Percentiles rank a stretch among this genome's conserved stretches.
phyloP scores from a whole-genome alignment of 345 rosid species.

The Viola odorata region DNA sequence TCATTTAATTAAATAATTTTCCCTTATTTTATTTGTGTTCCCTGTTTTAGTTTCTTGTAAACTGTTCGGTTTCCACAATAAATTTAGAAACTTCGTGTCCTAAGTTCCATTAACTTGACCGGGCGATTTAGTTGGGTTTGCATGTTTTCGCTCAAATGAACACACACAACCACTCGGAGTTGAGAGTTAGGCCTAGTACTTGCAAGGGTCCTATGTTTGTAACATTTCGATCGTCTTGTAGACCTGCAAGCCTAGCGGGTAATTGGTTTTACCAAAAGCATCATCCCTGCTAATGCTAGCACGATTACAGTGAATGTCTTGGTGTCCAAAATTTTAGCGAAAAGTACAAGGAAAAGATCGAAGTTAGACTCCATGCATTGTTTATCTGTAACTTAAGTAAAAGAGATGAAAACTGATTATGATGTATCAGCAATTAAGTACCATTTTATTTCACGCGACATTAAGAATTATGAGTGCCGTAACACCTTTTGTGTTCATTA shows the following conservation, averaged over 20 bases:
- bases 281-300: not conserved
- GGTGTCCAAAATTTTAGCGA: not conserved
- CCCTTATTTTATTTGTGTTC: too few relatives aligned
- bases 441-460: not conserved
- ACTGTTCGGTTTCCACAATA: too few relatives aligned
- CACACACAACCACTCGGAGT: too few relatives aligned
- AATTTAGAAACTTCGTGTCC: too few relatives aligned
- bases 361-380: not conserved
- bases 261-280: not conserved
- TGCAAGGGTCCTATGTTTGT: not conserved
- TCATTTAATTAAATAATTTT: too few relatives aligned
- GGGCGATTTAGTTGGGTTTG: too few relatives aligned
- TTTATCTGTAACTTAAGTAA: not conserved
- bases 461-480: not conserved
- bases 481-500: not conserved
- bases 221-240: not conserved
- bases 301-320: too few relatives aligned
- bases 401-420: not conserved
- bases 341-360: not conserved
- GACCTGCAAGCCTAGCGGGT: not conserved
- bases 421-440: not conserved
- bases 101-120: too few relatives aligned
- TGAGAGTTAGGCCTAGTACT: not conserved
- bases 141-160: too few relatives aligned
- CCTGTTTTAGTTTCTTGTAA: too few relatives aligned